Conservation (phyloP, 1,284 basidiomycete species). For the Pholiota adiposa region DNA sequence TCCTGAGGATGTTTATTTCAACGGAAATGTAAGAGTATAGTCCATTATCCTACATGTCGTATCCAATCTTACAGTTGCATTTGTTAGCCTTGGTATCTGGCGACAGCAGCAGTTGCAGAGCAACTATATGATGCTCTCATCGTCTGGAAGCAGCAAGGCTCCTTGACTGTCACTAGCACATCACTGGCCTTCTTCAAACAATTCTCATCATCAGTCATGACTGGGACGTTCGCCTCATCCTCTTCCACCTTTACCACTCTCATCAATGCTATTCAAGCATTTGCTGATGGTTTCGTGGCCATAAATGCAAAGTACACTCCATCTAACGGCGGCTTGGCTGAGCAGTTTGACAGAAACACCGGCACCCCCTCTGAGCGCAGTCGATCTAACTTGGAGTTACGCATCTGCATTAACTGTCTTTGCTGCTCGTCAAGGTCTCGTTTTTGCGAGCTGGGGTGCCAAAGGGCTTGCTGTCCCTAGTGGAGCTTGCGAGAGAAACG, state of each 20-base stretch:
- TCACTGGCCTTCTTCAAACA: slow-evolving; percentile 69
- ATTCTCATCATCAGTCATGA: slow-evolving; percentile 47
- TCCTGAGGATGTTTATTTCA: slow-evolving; percentile 56
- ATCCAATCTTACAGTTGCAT: not conserved
- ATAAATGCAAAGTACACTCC: slow-evolving; percentile 61
- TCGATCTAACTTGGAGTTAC: slow-evolving; percentile 71
- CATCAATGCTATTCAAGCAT: slow-evolving; percentile 46
- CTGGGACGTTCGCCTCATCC: slow-evolving; percentile 52
- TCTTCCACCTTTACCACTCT: slow-evolving; percentile 51
- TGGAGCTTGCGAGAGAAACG: slow-evolving; percentile 32
- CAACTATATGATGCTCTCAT: slow-evolving; percentile 69
- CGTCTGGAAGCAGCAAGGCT: slow-evolving; percentile 57
- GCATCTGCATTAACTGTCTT: slow-evolving; percentile 59
- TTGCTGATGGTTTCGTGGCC: slow-evolving; percentile 66
- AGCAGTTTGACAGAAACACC: slow-evolving; percentile 54
- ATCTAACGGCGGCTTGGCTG: slow-evolving; percentile 52
- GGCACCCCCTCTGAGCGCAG: slow-evolving; percentile 57
- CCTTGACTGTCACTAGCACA: slow-evolving; percentile 52
- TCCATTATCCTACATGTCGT: not conserved
- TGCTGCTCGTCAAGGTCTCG: slow-evolving; percentile 48
- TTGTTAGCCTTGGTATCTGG: slow-evolving; percentile 69
- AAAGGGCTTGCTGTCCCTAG: slow-evolving; percentile 53
- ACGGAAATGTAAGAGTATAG: slow-evolving; percentile 48
- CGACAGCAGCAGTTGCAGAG: slow-evolving; percentile 68
- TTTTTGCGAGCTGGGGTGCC: slow-evolving; percentile 68